Evolutionary conservation across 305 asterid species (phyloP), one percentile per base, ranked within the genome.

Genomic region (Striga hermonthica): DNA sequence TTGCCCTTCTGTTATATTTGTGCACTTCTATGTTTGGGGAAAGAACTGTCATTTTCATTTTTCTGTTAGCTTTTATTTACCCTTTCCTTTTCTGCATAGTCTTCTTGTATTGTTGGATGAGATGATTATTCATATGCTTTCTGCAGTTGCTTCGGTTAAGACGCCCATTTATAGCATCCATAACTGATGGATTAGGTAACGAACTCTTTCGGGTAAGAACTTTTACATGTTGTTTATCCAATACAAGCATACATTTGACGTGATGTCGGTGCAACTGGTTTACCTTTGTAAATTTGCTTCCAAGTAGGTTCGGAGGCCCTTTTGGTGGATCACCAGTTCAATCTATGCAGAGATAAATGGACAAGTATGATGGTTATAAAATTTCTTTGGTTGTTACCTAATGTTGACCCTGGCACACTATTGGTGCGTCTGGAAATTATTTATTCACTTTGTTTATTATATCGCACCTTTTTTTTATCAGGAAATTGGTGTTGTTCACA

Each of bases 311-410:
- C 76, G 92, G 72, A 84, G 98, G 80, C 98, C 98, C 68, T 93
- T 93, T 81, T 90, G 98, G 97, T 93, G 97, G 97, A 81, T 93
- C 82, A 90, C 84, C 66, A 93, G 97, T 84, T 90, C 98, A 71
- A 93, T 93, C 75, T 93, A 84, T 69, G 91, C 89, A 6, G 98
- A 93, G 83, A 86, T 93, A 72, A 81, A 93, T 82, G 98, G 95
- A 74, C 72, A 83, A 79, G 98, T 87, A 83, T 60, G 88, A 11
- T 48, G 4, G 57, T 62, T 39, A 14, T n/a, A 57, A 14, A 15
- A 8, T 34, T 36, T 14, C 13, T 2, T 41, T 22, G 45, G 15
- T 39, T 59, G 48, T 70, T 40, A 66, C 43, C 13, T 63, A 44
- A 49, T 43, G 41, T 61, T 49, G 43, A 67, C 44, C 62, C 55